These are phyloP conservation scores for Penicillium verhagenii DNA, from an alignment of 495 filamentous ascomycete species.

Conservation along the genomic window DNA sequence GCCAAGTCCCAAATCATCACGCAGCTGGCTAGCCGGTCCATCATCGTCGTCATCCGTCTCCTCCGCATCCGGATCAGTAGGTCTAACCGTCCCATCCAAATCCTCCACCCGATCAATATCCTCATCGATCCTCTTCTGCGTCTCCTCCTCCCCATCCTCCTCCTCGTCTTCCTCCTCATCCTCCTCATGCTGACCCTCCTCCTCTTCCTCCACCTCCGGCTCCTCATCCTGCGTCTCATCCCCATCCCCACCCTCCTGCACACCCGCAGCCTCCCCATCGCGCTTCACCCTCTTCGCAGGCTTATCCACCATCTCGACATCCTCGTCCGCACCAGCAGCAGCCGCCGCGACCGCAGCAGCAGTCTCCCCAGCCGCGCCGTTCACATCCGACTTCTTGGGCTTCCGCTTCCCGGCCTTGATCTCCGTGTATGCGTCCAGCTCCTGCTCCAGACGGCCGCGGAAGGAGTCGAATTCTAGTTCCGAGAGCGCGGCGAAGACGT, in stretches of 20 bases:
- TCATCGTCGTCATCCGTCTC: slow-evolving; percentile 47
- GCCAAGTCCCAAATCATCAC: slow-evolving; percentile 42
- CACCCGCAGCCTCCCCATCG: slow-evolving; percentile 42
- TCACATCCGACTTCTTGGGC: slow-evolving; percentile 53
- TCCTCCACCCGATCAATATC: slow-evolving; percentile 67
- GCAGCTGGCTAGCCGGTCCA: slow-evolving; percentile 43
- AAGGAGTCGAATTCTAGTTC: slow-evolving; percentile 84
- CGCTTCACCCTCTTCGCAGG: slow-evolving; percentile 48
- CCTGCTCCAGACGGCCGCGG: slow-evolving; percentile 58
- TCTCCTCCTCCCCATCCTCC: slow-evolving; percentile 38
- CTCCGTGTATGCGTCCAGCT: slow-evolving; percentile 59
- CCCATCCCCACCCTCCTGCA: slow-evolving; percentile 44
- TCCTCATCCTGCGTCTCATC: slow-evolving; percentile 56
- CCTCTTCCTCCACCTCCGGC: slow-evolving; percentile 52
- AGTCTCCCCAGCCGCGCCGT: slow-evolving; percentile 16
- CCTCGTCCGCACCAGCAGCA: slow-evolving; percentile 41
- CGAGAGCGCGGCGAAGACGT: slow-evolving; percentile 78
- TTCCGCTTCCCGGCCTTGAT: slow-evolving; percentile 65
- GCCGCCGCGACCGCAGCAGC: slow-evolving; percentile 28
- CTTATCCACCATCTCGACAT: slow-evolving; percentile 39
- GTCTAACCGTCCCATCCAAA: slow-evolving; percentile 41
- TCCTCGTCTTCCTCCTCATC: slow-evolving; percentile 46
- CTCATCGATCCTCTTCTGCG: slow-evolving; percentile 44
- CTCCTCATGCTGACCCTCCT: slow-evolving; percentile 53
- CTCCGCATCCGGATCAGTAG: slow-evolving; percentile 41